A percentile compares a stretch with the other conserved stretches of the same genome.
Evolutionary conservation across 495 filamentous ascomycete species (phyloP).

Genomic region (Aspergillus sparsus): DNA sequence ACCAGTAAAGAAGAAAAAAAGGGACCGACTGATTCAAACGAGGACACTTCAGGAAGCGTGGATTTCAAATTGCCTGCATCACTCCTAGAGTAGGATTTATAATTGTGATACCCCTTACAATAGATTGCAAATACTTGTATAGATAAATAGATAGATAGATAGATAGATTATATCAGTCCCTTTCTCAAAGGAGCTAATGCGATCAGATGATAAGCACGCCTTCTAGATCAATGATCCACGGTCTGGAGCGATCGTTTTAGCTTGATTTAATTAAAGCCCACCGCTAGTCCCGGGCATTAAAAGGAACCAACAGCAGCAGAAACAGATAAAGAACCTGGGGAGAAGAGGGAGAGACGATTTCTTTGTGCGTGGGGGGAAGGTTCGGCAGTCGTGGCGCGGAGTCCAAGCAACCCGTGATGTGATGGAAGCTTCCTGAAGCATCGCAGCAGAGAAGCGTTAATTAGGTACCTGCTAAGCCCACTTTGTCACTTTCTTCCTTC

Average conservation of each 20-base stretch:
- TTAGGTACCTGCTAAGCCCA: constrained; percentile 14
- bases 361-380: constrained; percentile 4
- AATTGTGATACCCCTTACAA: constrained; percentile 13
- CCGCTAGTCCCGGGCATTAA: constrained; percentile 8
- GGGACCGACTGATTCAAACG: constrained; percentile 6
- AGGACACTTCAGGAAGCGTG: constrained; percentile 18
- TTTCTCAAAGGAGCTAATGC: no score
- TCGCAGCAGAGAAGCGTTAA: constrained; percentile 15
- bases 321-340: no score
- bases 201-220: constrained; percentile 3
- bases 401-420: constrained; percentile 16
- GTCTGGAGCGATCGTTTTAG: constrained; percentile 19
- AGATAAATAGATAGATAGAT: constrained; percentile 22
- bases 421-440: constrained; percentile 53
- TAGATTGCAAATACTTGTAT: background rate
- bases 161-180: background rate
- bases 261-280: constrained; percentile 13
- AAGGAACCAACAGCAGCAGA: background rate
- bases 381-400: constrained; percentile 10
- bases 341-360: background rate
- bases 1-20: constrained; percentile 25
- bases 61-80: constrained; percentile 45
- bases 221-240: constrained; percentile 12
- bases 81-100: constrained; percentile 35
- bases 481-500: constrained; percentile 11